A percentile compares a stretch with the other conserved stretches of the same genome.
These are phyloP conservation scores for Dissoconium aciculare DNA, from an alignment of 2,329 filamentous ascomycete genomes.

Conservation along the genomic window DNA sequence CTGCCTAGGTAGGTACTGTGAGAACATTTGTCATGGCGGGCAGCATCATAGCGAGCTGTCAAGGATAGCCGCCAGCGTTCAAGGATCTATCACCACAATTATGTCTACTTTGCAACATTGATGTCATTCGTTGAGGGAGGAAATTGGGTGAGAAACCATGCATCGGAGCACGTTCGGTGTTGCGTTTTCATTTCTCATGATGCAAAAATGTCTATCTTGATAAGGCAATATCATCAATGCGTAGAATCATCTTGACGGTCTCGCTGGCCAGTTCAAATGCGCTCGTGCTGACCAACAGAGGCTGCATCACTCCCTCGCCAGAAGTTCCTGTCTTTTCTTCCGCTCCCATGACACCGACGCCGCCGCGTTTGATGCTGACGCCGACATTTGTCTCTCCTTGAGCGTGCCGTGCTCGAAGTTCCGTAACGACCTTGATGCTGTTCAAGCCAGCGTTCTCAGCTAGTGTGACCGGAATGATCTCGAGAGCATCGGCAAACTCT, in stretches of 20 bases:
- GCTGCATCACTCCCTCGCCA: constrained; percentile 66
- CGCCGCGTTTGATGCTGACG: constrained; percentile 94
- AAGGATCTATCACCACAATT: too few species aligned
- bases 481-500: constrained; percentile 92
- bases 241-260: constrained; percentile 88
- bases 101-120: too few species aligned
- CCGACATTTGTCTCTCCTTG: constrained; percentile 91
- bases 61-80: too few species aligned
- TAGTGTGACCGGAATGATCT: constrained; percentile 90
- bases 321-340: constrained; percentile 16
- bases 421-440: constrained; percentile 96
- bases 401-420: constrained; percentile 84
- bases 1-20: too few species aligned
- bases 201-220: constrained; percentile 24
- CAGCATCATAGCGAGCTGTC: too few species aligned
- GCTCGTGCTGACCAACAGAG: constrained; percentile 89
- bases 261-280: constrained; percentile 93
- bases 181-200: too few species aligned
- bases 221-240: constrained; percentile 52
- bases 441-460: constrained; percentile 96
- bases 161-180: too few species aligned
- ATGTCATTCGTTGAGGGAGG: too few species aligned
- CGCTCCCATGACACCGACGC: constrained; percentile 90
- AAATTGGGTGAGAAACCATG: too few species aligned
- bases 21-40: too few species aligned